These are phyloP conservation scores for Pterocarpus macrocarpus DNA, from an alignment of 306 rosid genomes.

Conservation along the genomic window DNA sequence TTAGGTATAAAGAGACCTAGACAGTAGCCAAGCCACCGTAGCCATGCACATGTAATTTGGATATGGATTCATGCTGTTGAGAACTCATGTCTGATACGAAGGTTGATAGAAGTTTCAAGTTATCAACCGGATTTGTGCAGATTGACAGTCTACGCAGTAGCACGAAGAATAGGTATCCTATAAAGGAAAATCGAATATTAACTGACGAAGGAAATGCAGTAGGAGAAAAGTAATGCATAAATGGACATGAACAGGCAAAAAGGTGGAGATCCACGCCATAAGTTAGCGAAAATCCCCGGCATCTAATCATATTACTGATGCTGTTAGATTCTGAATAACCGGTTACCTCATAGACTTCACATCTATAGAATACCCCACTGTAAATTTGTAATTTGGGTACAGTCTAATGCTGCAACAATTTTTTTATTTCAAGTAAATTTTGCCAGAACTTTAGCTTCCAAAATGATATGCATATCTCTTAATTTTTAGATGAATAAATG, in stretches of 20 bases:
- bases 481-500: no score
- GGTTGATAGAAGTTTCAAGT: background rate
- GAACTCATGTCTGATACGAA: background rate
- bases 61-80: background rate
- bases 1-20: background rate
- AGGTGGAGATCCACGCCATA: background rate
- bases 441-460: no score
- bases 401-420: no score
- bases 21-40: background rate
- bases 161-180: background rate
- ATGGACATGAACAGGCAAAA: background rate
- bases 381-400: no score
- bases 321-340: constrained; percentile 1
- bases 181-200: constrained; percentile 5
- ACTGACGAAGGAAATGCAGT: no score
- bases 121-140: background rate
- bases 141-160: constrained; percentile 26
- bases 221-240: background rate
- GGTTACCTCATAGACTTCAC: no score
- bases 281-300: background rate
- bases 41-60: background rate
- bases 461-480: no score
- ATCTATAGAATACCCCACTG: background rate
- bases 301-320: background rate
- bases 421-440: no score